phyloP scores from a whole-genome alignment of 164 flowering plant genomes.

The Taxillus chinensis region DNA sequence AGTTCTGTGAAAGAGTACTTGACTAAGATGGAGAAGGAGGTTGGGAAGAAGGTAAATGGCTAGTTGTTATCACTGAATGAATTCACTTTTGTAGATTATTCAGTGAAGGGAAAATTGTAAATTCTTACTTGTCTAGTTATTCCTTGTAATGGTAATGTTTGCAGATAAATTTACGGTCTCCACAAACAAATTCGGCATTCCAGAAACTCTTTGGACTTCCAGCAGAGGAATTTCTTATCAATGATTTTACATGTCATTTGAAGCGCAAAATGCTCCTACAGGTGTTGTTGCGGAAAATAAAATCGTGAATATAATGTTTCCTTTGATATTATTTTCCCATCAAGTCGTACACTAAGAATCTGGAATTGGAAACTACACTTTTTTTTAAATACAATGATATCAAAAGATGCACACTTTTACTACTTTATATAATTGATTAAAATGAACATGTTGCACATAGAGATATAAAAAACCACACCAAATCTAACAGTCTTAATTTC shows the following conservation, averaged over 20 bases:
- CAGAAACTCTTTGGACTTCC: constrained; percentile 93
- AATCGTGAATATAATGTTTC: no score
- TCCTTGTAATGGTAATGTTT: constrained; percentile 6
- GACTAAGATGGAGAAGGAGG: constrained; percentile 88
- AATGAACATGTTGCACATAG: no score
- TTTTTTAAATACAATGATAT: no score
- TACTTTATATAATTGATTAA: no score
- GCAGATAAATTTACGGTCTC: constrained; percentile 79
- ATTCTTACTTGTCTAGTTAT: constrained; percentile 2
- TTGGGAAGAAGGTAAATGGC: constrained; percentile 75
- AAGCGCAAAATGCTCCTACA: constrained; percentile 89
- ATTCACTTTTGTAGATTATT: constrained; percentile 2
- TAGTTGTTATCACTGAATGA: background rate
- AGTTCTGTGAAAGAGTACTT: constrained; percentile 62
- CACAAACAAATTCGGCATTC: constrained; percentile 86
- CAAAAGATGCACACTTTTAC: no score
- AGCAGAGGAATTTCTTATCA: constrained; percentile 93
- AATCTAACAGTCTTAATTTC: no score
- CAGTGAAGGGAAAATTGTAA: background rate
- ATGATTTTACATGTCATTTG: constrained; percentile 91
- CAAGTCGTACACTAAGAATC: no score
- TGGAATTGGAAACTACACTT: no score
- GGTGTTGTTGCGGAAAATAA: constrained; percentile 29
- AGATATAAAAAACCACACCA: no score
- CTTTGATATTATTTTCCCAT: no score